Evolutionary conservation across 1,284 basidiomycete species (phyloP).

Genomic region (Phylloboletellus chloephorus): DNA sequence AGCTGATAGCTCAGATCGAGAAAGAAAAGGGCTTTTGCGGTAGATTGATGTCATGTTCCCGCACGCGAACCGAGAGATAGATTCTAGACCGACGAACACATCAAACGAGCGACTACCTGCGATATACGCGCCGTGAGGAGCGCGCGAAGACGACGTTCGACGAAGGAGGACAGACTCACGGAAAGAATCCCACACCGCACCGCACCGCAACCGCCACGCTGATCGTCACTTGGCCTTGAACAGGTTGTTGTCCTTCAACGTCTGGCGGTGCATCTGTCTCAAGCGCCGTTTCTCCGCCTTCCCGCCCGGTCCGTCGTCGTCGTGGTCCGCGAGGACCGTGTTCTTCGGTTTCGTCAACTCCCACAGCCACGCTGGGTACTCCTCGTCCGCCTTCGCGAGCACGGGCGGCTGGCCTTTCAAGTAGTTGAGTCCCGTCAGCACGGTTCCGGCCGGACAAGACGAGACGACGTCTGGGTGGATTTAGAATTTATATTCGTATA

Average conservation of each 20-base stretch:
- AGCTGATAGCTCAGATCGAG: too few relatives aligned
- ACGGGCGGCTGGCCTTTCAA: slow-evolving; percentile 81
- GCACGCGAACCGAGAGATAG: background rate
- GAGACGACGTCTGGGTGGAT: slow-evolving; percentile 35
- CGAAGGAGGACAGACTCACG: background rate
- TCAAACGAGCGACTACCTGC: background rate
- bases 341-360: slow-evolving; percentile 58
- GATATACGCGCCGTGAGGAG: background rate
- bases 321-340: slow-evolving; percentile 53
- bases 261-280: slow-evolving; percentile 56
- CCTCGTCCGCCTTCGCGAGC: slow-evolving; percentile 74
- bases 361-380: slow-evolving; percentile 92
- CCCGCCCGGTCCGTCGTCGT: slow-evolving; percentile 69
- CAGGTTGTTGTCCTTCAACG: slow-evolving; percentile 70
- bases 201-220: background rate
- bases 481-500: too few relatives aligned
- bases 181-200: background rate
- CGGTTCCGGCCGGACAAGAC: slow-evolving; percentile 65
- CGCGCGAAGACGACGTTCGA: background rate
- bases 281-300: slow-evolving; percentile 57
- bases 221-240: slow-evolving; percentile 52
- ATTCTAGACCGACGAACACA: background rate
- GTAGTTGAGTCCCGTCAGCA: slow-evolving; percentile 74
- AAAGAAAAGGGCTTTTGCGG: too few relatives aligned
- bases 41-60: background rate